Conservation (phyloP, 2,329 filamentous ascomycete genomes). For the Periconia sp. region DNA sequence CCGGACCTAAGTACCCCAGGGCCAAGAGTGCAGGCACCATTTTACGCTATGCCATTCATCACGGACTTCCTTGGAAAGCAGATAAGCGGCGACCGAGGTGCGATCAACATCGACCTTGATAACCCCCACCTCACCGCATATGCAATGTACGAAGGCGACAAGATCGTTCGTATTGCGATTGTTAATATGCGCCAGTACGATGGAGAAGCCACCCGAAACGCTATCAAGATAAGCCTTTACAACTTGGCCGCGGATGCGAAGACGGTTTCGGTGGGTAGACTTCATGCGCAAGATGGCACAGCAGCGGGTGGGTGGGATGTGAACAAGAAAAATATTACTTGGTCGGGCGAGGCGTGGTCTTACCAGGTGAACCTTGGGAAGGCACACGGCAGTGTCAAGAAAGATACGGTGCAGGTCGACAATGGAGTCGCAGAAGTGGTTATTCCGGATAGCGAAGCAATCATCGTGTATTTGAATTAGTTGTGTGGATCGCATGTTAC, state of each 20-base stretch:
- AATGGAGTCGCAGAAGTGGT: constrained; percentile 3
- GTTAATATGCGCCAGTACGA: constrained; percentile 6
- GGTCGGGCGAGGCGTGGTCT: constrained; percentile 1
- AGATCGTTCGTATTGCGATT: constrained; percentile 2
- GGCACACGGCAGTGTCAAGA: not conserved
- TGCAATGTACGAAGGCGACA: constrained; percentile 3
- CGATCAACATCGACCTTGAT: constrained; percentile 1
- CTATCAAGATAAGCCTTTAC: not conserved
- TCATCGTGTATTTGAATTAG: constrained; percentile 9
- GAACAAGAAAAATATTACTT: constrained; percentile 9
- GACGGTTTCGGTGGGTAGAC: constrained; percentile 1
- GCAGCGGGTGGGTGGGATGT: constrained; percentile 8
- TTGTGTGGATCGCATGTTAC: too few species aligned
- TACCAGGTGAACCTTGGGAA: not conserved
- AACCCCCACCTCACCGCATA: constrained; percentile 3
- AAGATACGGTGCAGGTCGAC: not conserved
- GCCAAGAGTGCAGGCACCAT: constrained; percentile 6
- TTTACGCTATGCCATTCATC: constrained; percentile 1
- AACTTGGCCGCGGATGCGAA: constrained; percentile 1
- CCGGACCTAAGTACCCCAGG: too few species aligned
- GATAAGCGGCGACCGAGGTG: not conserved
- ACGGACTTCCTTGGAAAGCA: constrained; percentile 3
- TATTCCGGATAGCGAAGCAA: constrained; percentile 6
- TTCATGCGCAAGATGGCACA: constrained; percentile 8
- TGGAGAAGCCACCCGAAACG: not conserved